Evolutionary conservation across 1,284 basidiomycete species (phyloP).

Genomic region (Erythrobasidium hasegawianum): DNA sequence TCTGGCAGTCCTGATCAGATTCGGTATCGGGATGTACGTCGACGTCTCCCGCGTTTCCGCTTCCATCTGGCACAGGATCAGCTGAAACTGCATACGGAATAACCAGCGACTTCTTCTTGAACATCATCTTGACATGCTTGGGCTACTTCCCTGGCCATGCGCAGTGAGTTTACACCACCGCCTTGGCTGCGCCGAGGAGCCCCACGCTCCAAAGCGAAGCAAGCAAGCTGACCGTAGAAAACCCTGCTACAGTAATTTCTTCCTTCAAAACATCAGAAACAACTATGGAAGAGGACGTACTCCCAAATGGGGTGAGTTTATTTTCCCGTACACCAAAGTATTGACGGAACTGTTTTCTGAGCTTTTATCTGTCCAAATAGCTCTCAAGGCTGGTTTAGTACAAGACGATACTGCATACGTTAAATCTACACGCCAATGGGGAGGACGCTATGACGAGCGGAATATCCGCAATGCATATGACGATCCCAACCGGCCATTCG

Average conservation of each 20-base stretch:
- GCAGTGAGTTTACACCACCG: no score
- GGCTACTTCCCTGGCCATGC: conserved; percentile 36
- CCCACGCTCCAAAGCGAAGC: no score
- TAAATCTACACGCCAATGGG: conserved; percentile 35
- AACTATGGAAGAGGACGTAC: conserved; percentile 31
- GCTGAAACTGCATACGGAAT: no score
- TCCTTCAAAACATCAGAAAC: conserved; percentile 34
- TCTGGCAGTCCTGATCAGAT: conserved; percentile 34
- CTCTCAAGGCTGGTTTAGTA: conserved; percentile 32
- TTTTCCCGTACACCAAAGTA: no score
- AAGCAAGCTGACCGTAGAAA: no score
- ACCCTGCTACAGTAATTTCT: conserved; percentile 35
- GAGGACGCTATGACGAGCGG: conserved; percentile 26
- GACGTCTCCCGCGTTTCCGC: no score
- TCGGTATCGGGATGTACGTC: conserved; percentile 33
- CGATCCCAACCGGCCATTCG: conserved; percentile 9
- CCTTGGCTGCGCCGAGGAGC: no score
- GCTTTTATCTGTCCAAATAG: no score
- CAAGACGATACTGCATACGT: conserved; percentile 28
- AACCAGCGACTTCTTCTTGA: conserved; percentile 37
- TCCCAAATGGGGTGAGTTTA: conserved; percentile 35
- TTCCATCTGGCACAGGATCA: no score
- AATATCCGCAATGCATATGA: conserved; percentile 33
- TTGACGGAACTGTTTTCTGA: no score
- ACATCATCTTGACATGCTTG: conserved; percentile 33